Evolutionary conservation across 176 grass and related monocot species (phyloP).

Genomic region (Phragmites australis): DNA sequence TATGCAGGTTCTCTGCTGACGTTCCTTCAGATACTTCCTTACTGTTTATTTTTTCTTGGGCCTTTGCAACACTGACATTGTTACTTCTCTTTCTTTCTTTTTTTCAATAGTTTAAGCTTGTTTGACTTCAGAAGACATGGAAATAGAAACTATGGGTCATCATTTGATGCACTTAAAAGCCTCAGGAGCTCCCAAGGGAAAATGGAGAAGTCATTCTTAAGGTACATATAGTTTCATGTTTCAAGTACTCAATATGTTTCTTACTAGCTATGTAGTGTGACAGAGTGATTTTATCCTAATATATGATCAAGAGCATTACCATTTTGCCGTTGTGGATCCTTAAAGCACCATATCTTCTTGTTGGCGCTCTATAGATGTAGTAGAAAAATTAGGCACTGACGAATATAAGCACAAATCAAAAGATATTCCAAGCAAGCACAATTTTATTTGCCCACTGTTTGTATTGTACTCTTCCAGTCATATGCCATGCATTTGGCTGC

Average conservation of each 20-base stretch:
- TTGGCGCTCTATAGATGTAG: neutral
- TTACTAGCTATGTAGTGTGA: constrained; percentile 1
- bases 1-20: constrained; percentile 76
- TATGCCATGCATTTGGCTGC: neutral
- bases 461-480: neutral
- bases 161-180: constrained; percentile 63
- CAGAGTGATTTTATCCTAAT: neutral
- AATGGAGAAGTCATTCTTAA: constrained; percentile 99
- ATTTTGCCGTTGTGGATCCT: neutral
- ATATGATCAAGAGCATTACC: neutral
- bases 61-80: neutral
- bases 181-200: constrained; percentile 96
- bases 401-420: neutral
- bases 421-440: constrained; percentile 8
- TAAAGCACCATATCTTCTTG: neutral
- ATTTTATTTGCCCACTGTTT: neutral
- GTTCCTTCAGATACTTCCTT: constrained; percentile 34
- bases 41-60: neutral
- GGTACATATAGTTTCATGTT: constrained; percentile 55
- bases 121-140: constrained; percentile 94
- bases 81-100: constrained; percentile 40
- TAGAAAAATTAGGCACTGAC: neutral
- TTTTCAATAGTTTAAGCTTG: constrained; percentile 69
- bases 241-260: constrained; percentile 1
- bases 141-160: constrained; percentile 87